phyloP scores from a whole-genome alignment of 345 rosid genomes.

The Eucalyptus cladocalyx region DNA sequence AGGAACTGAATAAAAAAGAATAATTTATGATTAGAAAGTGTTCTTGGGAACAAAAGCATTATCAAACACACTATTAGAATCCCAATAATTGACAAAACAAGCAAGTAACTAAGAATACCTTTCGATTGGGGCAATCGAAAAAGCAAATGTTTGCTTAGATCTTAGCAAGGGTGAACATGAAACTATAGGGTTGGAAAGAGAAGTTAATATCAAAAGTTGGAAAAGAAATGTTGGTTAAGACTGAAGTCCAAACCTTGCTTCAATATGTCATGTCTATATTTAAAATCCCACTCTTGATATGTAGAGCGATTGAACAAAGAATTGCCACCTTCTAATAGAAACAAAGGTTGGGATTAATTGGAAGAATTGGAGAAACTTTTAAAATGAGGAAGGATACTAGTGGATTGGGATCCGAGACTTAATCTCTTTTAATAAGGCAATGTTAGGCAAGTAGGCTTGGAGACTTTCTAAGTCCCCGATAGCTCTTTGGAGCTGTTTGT shows the following conservation, averaged over 20 bases:
- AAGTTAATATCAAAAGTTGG: not conserved
- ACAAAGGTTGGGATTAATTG: not conserved
- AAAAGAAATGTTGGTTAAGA: not conserved
- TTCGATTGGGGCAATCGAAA: not conserved
- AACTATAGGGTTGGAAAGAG: not conserved
- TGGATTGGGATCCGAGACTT: not conserved
- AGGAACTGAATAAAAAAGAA: too few species aligned
- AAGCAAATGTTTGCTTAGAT: not conserved
- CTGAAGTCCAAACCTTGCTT: not conserved
- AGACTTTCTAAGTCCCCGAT: not conserved
- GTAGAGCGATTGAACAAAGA: not conserved
- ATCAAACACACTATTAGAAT: too few species aligned
- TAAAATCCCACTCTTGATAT: too few species aligned
- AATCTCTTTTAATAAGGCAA: not conserved
- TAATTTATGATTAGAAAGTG: too few species aligned
- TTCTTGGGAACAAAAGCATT: accelerated
- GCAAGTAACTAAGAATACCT: not conserved
- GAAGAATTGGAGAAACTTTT: not conserved
- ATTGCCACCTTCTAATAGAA: not conserved
- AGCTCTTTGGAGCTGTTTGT: not conserved
- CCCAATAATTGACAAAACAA: too few species aligned
- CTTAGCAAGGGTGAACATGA: not conserved
- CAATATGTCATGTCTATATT: not conserved
- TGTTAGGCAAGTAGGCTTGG: not conserved
- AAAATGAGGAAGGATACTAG: not conserved